Evolutionary conservation across 2,329 filamentous ascomycete species (phyloP).

Genomic region (Hirsutella rhossiliensis): DNA sequence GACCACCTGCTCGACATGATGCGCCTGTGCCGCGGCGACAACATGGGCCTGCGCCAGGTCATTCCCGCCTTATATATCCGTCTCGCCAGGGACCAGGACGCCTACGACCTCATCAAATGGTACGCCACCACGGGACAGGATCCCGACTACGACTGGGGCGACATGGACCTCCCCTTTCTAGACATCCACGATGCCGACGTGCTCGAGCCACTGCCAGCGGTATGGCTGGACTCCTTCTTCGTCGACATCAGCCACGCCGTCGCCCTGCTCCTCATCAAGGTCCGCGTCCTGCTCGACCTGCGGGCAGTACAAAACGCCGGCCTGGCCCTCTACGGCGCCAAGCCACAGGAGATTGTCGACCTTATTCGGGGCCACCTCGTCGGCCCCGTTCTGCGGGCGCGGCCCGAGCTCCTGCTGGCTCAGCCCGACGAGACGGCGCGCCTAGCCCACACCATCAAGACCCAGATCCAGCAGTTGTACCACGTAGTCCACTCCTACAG

Average conservation of each 20-base stretch:
- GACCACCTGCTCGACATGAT: conserved; percentile 31
- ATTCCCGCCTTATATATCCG: conserved; percentile 30
- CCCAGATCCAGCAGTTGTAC: background rate
- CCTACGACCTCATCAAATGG: conserved; percentile 30
- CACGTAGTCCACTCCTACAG: background rate
- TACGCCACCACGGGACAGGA: conserved; percentile 9
- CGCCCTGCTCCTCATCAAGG: conserved; percentile 10
- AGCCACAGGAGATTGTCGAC: conserved; percentile 10
- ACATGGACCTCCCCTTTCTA: conserved; percentile 13
- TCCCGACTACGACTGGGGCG: conserved; percentile 8
- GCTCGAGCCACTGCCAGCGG: conserved; percentile 20
- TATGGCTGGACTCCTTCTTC: background rate
- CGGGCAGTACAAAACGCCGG: conserved; percentile 7
- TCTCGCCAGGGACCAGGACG: conserved; percentile 36
- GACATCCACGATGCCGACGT: conserved; percentile 25
- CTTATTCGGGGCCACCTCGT: conserved; percentile 8
- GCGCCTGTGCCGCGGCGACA: conserved; percentile 29
- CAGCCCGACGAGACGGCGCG: background rate
- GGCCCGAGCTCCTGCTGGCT: background rate
- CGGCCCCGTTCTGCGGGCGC: background rate
- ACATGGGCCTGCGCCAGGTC: conserved; percentile 27
- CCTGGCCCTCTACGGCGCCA: conserved; percentile 1
- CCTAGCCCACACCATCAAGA: background rate
- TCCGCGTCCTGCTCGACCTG: conserved; percentile 12
- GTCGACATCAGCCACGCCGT: conserved; percentile 5